Evolutionary conservation across 805 yeast species (phyloP).

Genomic region (Tetrapisispora phaffii): DNA sequence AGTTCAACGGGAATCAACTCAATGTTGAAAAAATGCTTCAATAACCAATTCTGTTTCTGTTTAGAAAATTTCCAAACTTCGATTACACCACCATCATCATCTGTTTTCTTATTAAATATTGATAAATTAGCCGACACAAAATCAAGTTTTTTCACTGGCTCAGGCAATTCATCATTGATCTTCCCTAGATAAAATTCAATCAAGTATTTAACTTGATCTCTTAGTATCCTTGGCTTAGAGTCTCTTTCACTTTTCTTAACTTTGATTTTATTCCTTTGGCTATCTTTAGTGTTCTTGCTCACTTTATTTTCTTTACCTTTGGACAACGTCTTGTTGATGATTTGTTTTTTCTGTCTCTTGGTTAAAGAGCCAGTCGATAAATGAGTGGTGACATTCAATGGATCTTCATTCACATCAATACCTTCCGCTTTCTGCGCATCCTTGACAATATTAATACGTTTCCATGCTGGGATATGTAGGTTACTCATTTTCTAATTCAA

Average conservation of each 20-base stretch:
- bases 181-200: conserved; percentile 27
- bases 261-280: conserved; percentile 4
- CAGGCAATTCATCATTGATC: conserved; percentile 19
- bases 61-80: conserved; percentile 31
- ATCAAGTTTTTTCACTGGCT: conserved; percentile 10
- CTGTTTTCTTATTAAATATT: conserved; percentile 1
- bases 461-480: conserved; percentile 31
- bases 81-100: conserved; percentile 8
- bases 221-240: conserved; percentile 22
- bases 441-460: conserved; percentile 20
- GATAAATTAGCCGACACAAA: conserved; percentile 13
- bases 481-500: conserved; percentile 7
- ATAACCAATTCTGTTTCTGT: conserved; percentile 30
- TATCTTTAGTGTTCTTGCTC: conserved; percentile 12
- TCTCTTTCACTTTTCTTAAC: conserved; percentile 6
- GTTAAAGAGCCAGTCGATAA: conserved; percentile 27
- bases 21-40: conserved; percentile 23
- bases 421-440: conserved; percentile 5
- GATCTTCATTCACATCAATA: conserved; percentile 15
- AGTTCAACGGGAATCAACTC: conserved; percentile 23
- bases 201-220: conserved; percentile 28
- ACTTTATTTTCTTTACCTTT: conserved; percentile 10
- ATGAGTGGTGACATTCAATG: conserved; percentile 30
- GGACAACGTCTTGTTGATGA: conserved; percentile 18
- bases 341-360: conserved; percentile 24